Evolutionary conservation across 805 yeast genomes (phyloP), one percentile per base, ranked within the genome.

Genomic region (Hanseniaspora lindneri): DNA sequence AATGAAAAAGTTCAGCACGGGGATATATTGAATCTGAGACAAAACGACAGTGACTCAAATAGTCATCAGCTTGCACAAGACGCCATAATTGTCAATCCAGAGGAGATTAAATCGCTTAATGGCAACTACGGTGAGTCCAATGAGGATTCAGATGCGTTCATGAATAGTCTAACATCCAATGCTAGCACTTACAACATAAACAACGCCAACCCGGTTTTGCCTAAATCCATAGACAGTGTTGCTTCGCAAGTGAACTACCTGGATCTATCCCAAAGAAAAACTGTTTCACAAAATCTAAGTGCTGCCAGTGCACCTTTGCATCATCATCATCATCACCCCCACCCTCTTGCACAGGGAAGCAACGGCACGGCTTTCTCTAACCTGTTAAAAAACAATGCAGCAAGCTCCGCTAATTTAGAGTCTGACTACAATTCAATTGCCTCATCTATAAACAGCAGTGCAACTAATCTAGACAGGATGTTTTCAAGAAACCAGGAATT

Each of bases 161-260:
- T 64, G 58, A 63, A 61, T 34, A 63, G 61, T 47, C 54, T 64
- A 53, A 63, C 66, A 9, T 69, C 72, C 17, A 62, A 64, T 52
- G 64, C 62, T 20, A 55, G 60, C 5, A 40, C 43, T 21, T 32
- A 32, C 9, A 43, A 43, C 16, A 37, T 49, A 21, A 19, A 35
- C 9, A 42, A 32, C n/a, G 56, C 57, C 33, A 51, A 60, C 46
- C 50, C 61, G 8, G 49, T 51, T 41, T 51, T 48, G 33, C 52
- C 54, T 49, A 48, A 56, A 7, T 37, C 49, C 10, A 30, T 47
- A 35, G 59, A 61, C n/a, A 48, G 52, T 25, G 54, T 54, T n/a
- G 60, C 64, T 10, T 69, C 80, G 1, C 75, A 73, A 1, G 76
- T 75, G 54, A 79, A 75, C 39, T 75, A 76, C 55, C 76, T 77